These are phyloP conservation scores for Phytopythium cucurbitacearum DNA, from an alignment of 352 stramenopile species.

Conservation along the genomic window DNA sequence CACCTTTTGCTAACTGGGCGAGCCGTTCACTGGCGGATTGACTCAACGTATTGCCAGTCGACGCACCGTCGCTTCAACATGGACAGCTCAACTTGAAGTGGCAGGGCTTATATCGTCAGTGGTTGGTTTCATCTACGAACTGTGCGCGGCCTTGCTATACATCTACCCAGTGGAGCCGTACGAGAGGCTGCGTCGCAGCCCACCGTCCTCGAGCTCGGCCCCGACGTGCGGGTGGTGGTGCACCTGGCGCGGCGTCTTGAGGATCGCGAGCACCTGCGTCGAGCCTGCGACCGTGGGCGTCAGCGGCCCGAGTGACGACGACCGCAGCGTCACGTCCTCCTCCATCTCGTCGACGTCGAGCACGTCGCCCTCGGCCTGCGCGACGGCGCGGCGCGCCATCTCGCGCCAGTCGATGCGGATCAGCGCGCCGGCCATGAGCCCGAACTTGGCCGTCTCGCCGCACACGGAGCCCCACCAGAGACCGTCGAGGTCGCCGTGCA, in stretches of 20 bases:
- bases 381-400: conserved; percentile 61
- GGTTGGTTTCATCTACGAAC: too few species aligned
- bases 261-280: conserved; percentile 51
- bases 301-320: conserved; percentile 49
- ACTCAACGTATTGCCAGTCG: too few species aligned
- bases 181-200: conserved; percentile 8
- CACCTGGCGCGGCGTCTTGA: conserved; percentile 49
- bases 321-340: conserved; percentile 56
- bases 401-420: conserved; percentile 63
- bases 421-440: conserved; percentile 49
- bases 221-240: conserved; percentile 15
- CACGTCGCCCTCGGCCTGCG: conserved; percentile 53
- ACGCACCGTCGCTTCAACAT: too few species aligned
- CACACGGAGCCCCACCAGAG: conserved; percentile 76
- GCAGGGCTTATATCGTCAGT: too few species aligned
- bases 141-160: background rate
- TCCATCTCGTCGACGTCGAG: conserved; percentile 36
- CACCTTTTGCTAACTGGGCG: too few species aligned
- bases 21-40: too few species aligned
- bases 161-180: conserved; percentile 14
- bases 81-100: too few species aligned
- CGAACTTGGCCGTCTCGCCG: conserved; percentile 73
- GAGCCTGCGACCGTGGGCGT: conserved; percentile 57
- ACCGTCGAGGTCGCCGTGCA: conserved; percentile 41
- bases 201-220: conserved; percentile 13